Conservation (phyloP, 495 filamentous ascomycete genomes). For the Hypoxylon crocopeplum region DNA sequence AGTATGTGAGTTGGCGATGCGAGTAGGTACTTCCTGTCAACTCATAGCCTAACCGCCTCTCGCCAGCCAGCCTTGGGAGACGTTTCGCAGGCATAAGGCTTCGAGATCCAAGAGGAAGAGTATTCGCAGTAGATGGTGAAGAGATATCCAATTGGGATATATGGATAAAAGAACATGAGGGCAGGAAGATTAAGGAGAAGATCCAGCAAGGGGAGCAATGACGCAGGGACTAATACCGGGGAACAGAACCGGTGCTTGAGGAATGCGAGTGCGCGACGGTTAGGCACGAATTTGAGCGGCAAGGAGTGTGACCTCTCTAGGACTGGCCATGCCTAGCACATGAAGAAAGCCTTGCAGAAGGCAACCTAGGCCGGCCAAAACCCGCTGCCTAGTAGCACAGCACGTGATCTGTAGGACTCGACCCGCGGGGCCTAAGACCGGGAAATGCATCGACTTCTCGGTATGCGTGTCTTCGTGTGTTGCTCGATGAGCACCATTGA, state of each 20-base stretch:
- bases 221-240: not conserved
- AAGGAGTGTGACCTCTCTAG: slow-evolving; percentile 20
- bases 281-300: slow-evolving; percentile 13
- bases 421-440: not conserved
- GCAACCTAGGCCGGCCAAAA: slow-evolving; percentile 20
- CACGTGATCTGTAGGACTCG: slow-evolving; percentile 35
- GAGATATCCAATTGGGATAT: not conserved
- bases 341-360: slow-evolving; percentile 24
- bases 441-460: not conserved
- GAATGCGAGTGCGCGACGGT: not conserved
- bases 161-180: not conserved
- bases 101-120: not conserved
- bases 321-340: slow-evolving; percentile 7
- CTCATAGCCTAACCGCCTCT: not conserved
- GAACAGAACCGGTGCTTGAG: not conserved
- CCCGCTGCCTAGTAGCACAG: slow-evolving; percentile 28
- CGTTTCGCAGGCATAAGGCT: not conserved
- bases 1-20: not conserved
- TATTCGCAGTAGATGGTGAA: not conserved
- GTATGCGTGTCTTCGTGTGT: not conserved
- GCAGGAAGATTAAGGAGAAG: not conserved
- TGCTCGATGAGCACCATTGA: not conserved
- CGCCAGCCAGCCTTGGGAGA: not conserved
- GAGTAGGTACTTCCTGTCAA: not conserved
- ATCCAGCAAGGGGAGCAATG: not conserved